Conservation (phyloP, 352 stramenopile species). For the Pythium brachiatum region DNA sequence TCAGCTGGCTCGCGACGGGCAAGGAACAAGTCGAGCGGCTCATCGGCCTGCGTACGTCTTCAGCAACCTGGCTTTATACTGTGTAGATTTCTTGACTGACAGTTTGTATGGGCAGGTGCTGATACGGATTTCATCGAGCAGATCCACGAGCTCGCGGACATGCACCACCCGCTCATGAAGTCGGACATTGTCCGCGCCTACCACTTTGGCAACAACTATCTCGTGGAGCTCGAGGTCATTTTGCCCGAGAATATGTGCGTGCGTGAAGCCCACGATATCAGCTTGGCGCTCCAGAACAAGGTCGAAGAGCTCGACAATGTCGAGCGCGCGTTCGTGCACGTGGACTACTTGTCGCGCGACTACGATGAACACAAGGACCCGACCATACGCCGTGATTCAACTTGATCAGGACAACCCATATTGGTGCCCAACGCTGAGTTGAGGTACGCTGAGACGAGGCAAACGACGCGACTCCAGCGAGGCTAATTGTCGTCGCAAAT, state of each 20-base stretch:
- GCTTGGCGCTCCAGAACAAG: conserved; percentile 95
- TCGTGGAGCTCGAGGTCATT: conserved; percentile 87
- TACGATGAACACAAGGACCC: conserved; percentile 90
- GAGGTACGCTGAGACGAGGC: neutral
- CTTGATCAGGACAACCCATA: neutral
- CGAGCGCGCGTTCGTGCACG: conserved; percentile 97
- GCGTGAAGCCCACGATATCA: conserved; percentile 95
- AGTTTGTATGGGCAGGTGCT: conserved; percentile 44
- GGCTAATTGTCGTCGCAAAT: too few relatives aligned
- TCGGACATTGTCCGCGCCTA: conserved; percentile 94
- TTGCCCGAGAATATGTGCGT: conserved; percentile 90
- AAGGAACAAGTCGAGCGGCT: conserved; percentile 95
- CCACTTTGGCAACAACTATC: conserved; percentile 97
- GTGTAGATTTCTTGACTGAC: conserved; percentile 2
- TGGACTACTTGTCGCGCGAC: conserved; percentile 93
- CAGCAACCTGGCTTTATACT: too few relatives aligned
- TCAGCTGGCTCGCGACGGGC: conserved; percentile 93
- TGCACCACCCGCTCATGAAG: conserved; percentile 86
- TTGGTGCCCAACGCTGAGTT: neutral
- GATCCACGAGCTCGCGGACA: conserved; percentile 83
- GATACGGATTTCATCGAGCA: conserved; percentile 94
- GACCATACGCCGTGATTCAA: conserved; percentile 52
- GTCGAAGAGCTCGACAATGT: conserved; percentile 95
- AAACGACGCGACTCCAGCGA: neutral
- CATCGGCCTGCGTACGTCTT: conserved; percentile 75